Evolutionary conservation across 176 grass and related monocot species (phyloP).

Genomic region (Lolium rigidum): DNA sequence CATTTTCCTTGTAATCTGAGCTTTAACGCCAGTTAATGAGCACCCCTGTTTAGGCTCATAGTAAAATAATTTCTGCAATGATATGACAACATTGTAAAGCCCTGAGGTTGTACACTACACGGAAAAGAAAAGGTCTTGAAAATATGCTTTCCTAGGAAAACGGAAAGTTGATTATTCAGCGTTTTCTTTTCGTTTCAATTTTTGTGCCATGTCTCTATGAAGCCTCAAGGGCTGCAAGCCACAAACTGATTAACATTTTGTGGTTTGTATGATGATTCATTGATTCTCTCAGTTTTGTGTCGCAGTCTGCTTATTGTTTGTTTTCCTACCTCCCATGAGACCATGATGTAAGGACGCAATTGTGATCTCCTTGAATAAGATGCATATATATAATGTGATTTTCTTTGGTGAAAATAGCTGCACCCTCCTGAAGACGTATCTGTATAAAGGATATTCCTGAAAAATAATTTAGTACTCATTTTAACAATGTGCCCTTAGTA

Average conservation of each 20-base stretch:
- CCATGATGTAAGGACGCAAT: background rate
- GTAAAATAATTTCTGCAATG: slow-evolving; percentile 24
- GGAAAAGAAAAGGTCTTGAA: background rate
- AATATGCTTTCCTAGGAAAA: background rate
- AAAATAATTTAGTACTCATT: too few species aligned
- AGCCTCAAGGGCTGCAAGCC: background rate
- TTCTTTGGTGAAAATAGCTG: too few species aligned
- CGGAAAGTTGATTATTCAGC: background rate
- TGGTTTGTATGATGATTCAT: background rate
- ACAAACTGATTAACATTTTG: background rate
- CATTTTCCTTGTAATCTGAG: slow-evolving; percentile 44
- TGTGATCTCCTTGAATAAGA: background rate
- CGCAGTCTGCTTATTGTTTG: background rate
- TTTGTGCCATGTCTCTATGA: background rate
- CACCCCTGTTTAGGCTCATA: background rate
- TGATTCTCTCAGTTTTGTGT: background rate
- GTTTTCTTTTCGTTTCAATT: background rate
- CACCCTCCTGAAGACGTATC: too few species aligned
- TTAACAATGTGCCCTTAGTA: slow-evolving; percentile 23
- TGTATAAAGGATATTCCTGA: too few species aligned
- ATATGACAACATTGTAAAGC: slow-evolving; percentile 21
- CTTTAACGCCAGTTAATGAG: background rate
- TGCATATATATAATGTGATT: too few species aligned
- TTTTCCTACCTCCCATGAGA: background rate
- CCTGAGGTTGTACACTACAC: slow-evolving; percentile 7